These are phyloP conservation scores for Aegilops umbellulata DNA, from an alignment of 176 grass and related monocot species.

Conservation along the genomic window DNA sequence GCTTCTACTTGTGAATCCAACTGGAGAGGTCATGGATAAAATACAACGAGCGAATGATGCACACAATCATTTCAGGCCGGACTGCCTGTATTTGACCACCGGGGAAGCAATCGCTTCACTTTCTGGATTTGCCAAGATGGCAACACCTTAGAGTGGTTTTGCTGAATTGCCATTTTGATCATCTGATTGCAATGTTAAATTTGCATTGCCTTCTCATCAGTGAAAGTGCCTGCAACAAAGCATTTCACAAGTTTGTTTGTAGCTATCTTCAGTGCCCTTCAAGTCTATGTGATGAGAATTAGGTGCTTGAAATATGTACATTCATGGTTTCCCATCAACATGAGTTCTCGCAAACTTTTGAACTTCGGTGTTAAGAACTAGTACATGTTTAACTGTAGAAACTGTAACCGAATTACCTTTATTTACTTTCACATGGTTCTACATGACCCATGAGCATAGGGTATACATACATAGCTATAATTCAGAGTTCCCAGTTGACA, in stretches of 20 bases:
- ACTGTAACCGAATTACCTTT: background rate
- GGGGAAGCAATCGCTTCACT: constrained; percentile 73
- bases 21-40: constrained; percentile 96
- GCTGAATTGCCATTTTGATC: background rate
- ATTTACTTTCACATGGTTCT: background rate
- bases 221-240: background rate
- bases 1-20: constrained; percentile 86
- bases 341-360: background rate
- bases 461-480: background rate
- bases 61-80: constrained; percentile 47
- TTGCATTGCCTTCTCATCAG: background rate
- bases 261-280: constrained; percentile 11
- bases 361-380: background rate
- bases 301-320: background rate
- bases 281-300: constrained; percentile 12
- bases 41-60: constrained; percentile 73
- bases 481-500: background rate
- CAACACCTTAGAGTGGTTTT: constrained; percentile 43
- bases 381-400: background rate
- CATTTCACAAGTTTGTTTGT: constrained; percentile 28
- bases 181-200: constrained; percentile 14
- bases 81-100: constrained; percentile 77
- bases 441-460: background rate
- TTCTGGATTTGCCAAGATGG: constrained; percentile 59
- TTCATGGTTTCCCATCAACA: background rate